Base-by-base conservation (phyloP, 768 basidiomycete genomes). In the Agrocybe praecox region DNA sequence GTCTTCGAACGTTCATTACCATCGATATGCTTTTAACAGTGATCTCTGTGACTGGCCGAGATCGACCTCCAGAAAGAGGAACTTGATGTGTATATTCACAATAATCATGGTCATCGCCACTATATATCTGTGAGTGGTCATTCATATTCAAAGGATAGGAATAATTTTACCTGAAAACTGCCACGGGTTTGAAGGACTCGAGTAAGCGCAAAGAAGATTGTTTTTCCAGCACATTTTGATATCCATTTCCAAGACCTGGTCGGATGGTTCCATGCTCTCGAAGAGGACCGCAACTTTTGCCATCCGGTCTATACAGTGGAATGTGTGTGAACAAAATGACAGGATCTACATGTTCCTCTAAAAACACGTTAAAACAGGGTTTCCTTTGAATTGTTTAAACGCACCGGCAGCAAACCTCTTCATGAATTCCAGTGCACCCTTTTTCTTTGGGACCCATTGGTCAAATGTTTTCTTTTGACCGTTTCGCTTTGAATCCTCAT, bases 21-120 rank as follows among this genome's bases (percentile, higher is more conserved):
- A 95, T 92, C 12, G 93, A 94, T 65, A 97, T 79, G 2, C 93
- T 89, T 69, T 94, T 97, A 65, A 98, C 83, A 0, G 93, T 91
- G 18, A 96, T 80, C 73, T 98, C 96, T 49, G 79, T 81, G 12
- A 84, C 74, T 33, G 70, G 70, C 22, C 68, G 63, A 17, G 60
- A 32, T 33, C 57, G 57, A n/a, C 57, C 58, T 52, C 53, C 46
- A 49, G 53, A 59, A 59, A 52, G 70, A 67, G 60, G 72, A 62
- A 69, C 43, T 9, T 29, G 4, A 85, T 67, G 76, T 12, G 51
- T 76, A 65, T 87, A 85, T 74, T 92, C 92, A 71, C 96, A 98
- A 61, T 96, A 94, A 65, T 98, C 96, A 68, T 97, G 95, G 66
- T 98, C 95, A 70, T 98, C 94, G 6, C 93, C 96, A 62, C 92